Percentiles rank a stretch among this genome's conserved stretches.
phyloP scores from a whole-genome alignment of 2,329 filamentous ascomycete genomes.

The Paecilomyces fulvus region DNA sequence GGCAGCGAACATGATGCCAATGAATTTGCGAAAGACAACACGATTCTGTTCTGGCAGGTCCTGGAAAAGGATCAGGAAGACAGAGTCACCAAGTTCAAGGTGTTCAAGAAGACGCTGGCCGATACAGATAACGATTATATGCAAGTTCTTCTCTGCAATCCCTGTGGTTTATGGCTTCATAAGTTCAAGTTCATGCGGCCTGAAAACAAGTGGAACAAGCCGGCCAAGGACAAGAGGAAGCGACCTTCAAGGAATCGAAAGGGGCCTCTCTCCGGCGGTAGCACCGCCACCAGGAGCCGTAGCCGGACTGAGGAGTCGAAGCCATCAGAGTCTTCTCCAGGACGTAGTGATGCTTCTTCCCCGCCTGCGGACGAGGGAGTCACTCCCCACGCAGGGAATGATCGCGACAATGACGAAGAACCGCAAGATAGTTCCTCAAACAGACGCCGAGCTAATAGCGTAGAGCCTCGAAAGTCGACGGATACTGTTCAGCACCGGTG shows the following conservation, averaged over 20 bases:
- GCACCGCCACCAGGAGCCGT: constrained; percentile 24
- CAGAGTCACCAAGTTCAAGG: constrained; percentile 58
- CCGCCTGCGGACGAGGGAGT: constrained; percentile 26
- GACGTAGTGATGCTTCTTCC: constrained; percentile 28
- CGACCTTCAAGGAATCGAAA: constrained; percentile 28
- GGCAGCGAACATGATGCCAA: constrained; percentile 64
- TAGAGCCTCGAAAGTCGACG: constrained; percentile 34
- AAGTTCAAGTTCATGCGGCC: constrained; percentile 84
- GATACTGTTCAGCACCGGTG: constrained; percentile 24
- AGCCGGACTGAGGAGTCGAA: constrained; percentile 19
- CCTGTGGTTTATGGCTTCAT: constrained; percentile 89
- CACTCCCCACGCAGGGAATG: constrained; percentile 27
- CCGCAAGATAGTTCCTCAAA: constrained; percentile 25
- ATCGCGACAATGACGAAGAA: constrained; percentile 24
- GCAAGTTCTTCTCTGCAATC: constrained; percentile 78
- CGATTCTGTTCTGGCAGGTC: constrained; percentile 65
- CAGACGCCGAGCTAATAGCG: constrained; percentile 40
- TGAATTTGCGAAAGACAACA: constrained; percentile 63
- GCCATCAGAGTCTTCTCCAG: constrained; percentile 31
- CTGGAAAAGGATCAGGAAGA: constrained; percentile 55
- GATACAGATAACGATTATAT: constrained; percentile 63
- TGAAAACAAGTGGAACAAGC: constrained; percentile 70
- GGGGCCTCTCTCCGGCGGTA: constrained; percentile 25
- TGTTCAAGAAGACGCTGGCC: constrained; percentile 64
- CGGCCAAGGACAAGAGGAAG: constrained; percentile 34